These are phyloP conservation scores for Solanum clarkiae DNA, from an alignment of 257 asterid species.

Conservation along the genomic window DNA sequence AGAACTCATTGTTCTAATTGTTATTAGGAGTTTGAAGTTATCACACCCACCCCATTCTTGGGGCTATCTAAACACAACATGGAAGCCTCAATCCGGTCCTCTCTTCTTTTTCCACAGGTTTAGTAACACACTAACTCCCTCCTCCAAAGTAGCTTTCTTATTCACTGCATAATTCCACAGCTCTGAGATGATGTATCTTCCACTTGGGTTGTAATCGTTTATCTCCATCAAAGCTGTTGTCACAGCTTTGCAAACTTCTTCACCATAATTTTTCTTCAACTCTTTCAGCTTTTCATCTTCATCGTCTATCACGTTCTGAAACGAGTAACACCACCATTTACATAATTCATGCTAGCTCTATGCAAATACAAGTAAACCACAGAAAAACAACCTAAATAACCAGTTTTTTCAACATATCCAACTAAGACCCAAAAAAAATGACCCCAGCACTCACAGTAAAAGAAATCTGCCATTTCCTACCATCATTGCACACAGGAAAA, in stretches of 20 bases:
- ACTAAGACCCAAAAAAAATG: not conserved
- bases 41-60: not conserved
- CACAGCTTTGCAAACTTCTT: conserved; percentile 54
- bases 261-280: conserved; percentile 41
- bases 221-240: conserved; percentile 46
- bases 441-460: not conserved
- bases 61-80: not conserved
- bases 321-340: not conserved
- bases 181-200: conserved; percentile 56
- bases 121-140: conserved; percentile 52
- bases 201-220: conserved; percentile 84
- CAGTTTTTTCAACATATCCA: not conserved
- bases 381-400: not conserved
- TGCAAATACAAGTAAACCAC: not conserved
- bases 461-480: not conserved
- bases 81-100: conserved; percentile 6
- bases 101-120: conserved; percentile 42
- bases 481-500: not conserved
- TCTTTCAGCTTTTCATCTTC: conserved; percentile 71
- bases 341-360: not conserved
- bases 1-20: not conserved
- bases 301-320: conserved; percentile 45
- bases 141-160: conserved; percentile 54
- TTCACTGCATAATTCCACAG: conserved; percentile 72
- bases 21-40: not conserved